These are phyloP conservation scores for Boletus reticuloceps DNA, from an alignment of 768 basidiomycete species.

Conservation along the genomic window DNA sequence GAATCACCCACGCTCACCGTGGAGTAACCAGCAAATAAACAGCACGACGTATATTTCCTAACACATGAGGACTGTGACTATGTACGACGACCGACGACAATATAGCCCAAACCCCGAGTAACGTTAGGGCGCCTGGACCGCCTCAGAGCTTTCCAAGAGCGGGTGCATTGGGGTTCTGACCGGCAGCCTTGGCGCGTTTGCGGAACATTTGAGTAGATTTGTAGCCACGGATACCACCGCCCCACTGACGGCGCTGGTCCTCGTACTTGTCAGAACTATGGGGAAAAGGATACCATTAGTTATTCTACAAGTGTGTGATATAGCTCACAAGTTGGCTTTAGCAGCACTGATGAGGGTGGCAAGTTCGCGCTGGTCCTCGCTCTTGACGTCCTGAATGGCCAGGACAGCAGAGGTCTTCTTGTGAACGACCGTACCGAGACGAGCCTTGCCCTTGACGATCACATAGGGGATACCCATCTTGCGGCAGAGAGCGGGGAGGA, in stretches of 20 bases:
- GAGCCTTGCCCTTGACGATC: conserved; percentile 97
- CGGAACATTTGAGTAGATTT: conserved; percentile 92
- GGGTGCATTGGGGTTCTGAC: conserved; percentile 57
- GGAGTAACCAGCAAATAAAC: conserved; percentile 3
- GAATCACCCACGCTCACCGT: not conserved
- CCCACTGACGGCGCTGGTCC: conserved; percentile 89
- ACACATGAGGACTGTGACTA: conserved; percentile 15
- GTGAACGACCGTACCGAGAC: conserved; percentile 96
- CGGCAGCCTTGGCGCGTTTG: conserved; percentile 91
- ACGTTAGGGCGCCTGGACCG: not conserved
- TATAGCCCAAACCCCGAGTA: not conserved
- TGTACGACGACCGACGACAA: conserved; percentile 9
- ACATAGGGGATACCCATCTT: conserved; percentile 99
- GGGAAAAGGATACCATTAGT: not conserved
- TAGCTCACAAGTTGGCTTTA: conserved; percentile 93
- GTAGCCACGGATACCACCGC: conserved; percentile 93
- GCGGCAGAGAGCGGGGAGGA: conserved; percentile 95
- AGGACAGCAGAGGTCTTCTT: conserved; percentile 97
- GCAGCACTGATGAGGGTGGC: conserved; percentile 89
- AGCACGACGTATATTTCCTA: conserved; percentile 13
- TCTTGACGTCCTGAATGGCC: conserved; percentile 89
- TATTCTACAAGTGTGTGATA: not conserved
- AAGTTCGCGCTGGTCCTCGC: conserved; percentile 91
- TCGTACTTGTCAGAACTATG: conserved; percentile 88
- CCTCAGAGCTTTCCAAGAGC: conserved; percentile 63